Evolutionary conservation across 2,329 filamentous ascomycete genomes (phyloP), one percentile per base, ranked within the genome.

Genomic region (Basipetospora chlamydospora): DNA sequence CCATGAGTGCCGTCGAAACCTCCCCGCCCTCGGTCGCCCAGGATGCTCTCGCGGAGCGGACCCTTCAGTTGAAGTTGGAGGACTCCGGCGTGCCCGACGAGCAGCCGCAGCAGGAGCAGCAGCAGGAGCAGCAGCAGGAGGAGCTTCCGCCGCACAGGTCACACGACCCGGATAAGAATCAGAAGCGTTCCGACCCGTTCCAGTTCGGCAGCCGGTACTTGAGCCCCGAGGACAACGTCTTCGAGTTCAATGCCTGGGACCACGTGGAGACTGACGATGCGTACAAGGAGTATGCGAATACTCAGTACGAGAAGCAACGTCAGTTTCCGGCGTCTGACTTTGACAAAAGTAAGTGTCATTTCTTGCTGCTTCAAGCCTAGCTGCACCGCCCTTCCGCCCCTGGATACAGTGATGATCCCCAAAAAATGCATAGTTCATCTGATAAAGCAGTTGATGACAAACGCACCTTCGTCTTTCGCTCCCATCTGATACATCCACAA

Each of bases 231-330:
- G 87, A 94, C 61, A 71, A 96, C 54, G 83, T 93, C 50, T 98
- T 88, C 61, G 81, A 92, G 56, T 94, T 90, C 73, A 98, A 98
- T 58, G 90, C 90, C 26, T 98, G 90, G 90, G 90, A 98, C 56
- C 88, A 98, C 55, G 90, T 96, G 53, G 80, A 88, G 59, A 86
- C 86, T 54, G 88, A 96, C 61, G 76, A 84, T 47, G 70, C 77
- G 28, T 96, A 94, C 67, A 78, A 80, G 52, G 74, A 81, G 52
- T 94, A 90, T 57, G 79, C 86, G 42, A 76, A 87, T 58, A 61
- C 77, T 51, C 90, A 96, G 61, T 88, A 82, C 53, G 72, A 73
- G 32, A 80, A 80, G 60, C 90, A 98, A 61, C 77, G 87, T 45
- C 73, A 80, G 49, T 70, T 80, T 42, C 88, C 87, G 39, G 90